These are phyloP conservation scores for Ceratocystis alfenasii DNA, from an alignment of 2,329 filamentous ascomycete genomes.

Conservation along the genomic window DNA sequence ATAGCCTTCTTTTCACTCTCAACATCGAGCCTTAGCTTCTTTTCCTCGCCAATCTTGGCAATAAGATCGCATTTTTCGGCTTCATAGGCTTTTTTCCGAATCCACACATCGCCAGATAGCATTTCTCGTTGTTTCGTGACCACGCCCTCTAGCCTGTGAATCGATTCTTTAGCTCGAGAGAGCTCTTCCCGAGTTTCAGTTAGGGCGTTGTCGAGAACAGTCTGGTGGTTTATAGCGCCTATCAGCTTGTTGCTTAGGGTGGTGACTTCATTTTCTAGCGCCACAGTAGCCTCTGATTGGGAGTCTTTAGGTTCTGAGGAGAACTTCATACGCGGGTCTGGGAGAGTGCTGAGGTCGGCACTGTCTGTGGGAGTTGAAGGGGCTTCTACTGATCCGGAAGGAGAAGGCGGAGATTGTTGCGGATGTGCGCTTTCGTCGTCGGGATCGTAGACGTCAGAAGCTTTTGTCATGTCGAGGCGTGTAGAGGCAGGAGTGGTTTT, in stretches of 20 bases:
- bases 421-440: slow-evolving; percentile 18
- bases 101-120: slow-evolving; percentile 60
- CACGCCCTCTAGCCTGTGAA: slow-evolving; percentile 53
- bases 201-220: slow-evolving; percentile 76
- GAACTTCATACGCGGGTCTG: slow-evolving; percentile 48
- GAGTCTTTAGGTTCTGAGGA: slow-evolving; percentile 23
- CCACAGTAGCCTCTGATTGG: not conserved
- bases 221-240: slow-evolving; percentile 94
- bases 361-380: slow-evolving; percentile 36
- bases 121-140: slow-evolving; percentile 60
- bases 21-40: slow-evolving; percentile 47
- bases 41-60: slow-evolving; percentile 52
- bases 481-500: slow-evolving; percentile 11
- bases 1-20: slow-evolving; percentile 79
- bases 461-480: slow-evolving; percentile 15
- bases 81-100: slow-evolving; percentile 64
- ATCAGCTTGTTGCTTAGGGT: slow-evolving; percentile 90
- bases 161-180: slow-evolving; percentile 55
- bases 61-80: slow-evolving; percentile 52
- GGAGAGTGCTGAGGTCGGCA: slow-evolving; percentile 56
- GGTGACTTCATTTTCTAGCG: slow-evolving; percentile 61
- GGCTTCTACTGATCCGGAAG: slow-evolving; percentile 2
- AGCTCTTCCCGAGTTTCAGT: slow-evolving; percentile 73
- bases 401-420: slow-evolving; percentile 11
- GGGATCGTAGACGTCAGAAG: slow-evolving; percentile 21